phyloP scores from a whole-genome alignment of 2,329 filamentous ascomycete genomes.

The Pseudogymnoascus sp. region DNA sequence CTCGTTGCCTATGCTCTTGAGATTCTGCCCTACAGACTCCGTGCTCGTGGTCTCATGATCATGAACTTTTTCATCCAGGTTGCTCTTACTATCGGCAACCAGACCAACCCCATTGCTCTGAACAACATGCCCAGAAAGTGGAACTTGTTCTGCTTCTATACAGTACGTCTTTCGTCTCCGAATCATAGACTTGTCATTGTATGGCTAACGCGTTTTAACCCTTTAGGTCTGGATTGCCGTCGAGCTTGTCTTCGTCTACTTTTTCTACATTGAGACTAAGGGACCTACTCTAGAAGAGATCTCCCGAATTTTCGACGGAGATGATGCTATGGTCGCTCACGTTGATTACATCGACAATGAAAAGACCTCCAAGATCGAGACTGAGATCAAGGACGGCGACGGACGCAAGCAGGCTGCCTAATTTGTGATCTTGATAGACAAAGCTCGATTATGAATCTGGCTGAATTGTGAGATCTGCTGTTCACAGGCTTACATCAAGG shows the following conservation, averaged over 20 bases:
- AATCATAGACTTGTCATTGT: neutral
- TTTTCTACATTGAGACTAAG: slow-evolving; percentile 11
- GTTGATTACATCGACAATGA: neutral
- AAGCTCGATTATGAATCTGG: too few relatives aligned
- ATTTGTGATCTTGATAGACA: neutral
- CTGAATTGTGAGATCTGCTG: too few relatives aligned
- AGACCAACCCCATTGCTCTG: slow-evolving; percentile 60
- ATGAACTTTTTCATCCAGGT: slow-evolving; percentile 54
- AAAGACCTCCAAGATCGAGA: neutral
- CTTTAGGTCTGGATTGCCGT: slow-evolving; percentile 48
- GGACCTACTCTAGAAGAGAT: slow-evolving; percentile 9
- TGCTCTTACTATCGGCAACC: slow-evolving; percentile 31
- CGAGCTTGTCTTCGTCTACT: slow-evolving; percentile 23
- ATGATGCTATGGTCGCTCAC: slow-evolving; percentile 10
- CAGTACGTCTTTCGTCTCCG: slow-evolving; percentile 32
- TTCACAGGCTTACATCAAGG: too few relatives aligned
- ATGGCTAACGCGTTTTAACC: slow-evolving; percentile 14
- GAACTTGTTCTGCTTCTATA: slow-evolving; percentile 62
- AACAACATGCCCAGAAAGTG: slow-evolving; percentile 53
- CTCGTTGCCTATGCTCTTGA: slow-evolving; percentile 49
- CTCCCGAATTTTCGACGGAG: slow-evolving; percentile 8
- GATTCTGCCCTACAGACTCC: slow-evolving; percentile 44
- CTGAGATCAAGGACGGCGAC: neutral
- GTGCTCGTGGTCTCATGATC: slow-evolving; percentile 44
- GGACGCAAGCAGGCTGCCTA: neutral